A percentile compares a stretch with the other conserved stretches of the same genome.
phyloP scores from a whole-genome alignment of 177 flowering plant species.

The Vitis hybrid region DNA sequence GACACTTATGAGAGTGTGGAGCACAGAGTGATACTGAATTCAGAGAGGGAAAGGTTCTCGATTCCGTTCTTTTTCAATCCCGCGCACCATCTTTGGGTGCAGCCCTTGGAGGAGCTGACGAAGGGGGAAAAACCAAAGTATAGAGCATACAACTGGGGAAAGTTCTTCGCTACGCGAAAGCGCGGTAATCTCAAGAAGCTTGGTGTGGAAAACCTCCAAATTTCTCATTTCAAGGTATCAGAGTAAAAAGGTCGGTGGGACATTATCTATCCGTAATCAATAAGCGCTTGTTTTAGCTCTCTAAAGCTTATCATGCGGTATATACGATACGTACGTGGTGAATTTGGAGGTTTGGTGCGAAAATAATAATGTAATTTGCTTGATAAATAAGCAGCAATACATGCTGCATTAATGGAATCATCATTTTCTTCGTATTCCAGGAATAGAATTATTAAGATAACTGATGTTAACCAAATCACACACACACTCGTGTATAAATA shows the following conservation, averaged over 20 bases:
- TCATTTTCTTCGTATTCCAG: too few species aligned
- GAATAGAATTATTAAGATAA: too few species aligned
- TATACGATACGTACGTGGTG: too few species aligned
- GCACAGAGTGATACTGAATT: constrained; percentile 75
- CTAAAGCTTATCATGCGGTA: too few species aligned
- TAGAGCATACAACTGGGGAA: constrained; percentile 52
- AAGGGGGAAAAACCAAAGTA: constrained; percentile 48
- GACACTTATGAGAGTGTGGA: constrained; percentile 80
- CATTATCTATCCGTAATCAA: too few species aligned
- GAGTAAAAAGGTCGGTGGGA: not conserved
- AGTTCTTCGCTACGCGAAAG: constrained; percentile 35
- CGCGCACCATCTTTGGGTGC: constrained; percentile 48
- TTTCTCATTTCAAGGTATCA: constrained; percentile 50
- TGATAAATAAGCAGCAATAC: too few species aligned
- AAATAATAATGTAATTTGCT: too few species aligned
- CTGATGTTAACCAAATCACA: too few species aligned
- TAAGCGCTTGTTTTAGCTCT: too few species aligned
- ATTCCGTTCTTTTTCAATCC: constrained; percentile 69
- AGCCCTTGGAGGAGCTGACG: constrained; percentile 69
- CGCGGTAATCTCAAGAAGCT: constrained; percentile 53
- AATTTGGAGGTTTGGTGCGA: too few species aligned
- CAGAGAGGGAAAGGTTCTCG: constrained; percentile 67
- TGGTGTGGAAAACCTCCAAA: constrained; percentile 64
- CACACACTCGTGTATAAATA: too few species aligned
- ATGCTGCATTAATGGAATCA: too few species aligned